Evolutionary conservation across 2,329 filamentous ascomycete species (phyloP), one percentile per base, ranked within the genome.

Genomic region (Tolypocladium tundrense): DNA sequence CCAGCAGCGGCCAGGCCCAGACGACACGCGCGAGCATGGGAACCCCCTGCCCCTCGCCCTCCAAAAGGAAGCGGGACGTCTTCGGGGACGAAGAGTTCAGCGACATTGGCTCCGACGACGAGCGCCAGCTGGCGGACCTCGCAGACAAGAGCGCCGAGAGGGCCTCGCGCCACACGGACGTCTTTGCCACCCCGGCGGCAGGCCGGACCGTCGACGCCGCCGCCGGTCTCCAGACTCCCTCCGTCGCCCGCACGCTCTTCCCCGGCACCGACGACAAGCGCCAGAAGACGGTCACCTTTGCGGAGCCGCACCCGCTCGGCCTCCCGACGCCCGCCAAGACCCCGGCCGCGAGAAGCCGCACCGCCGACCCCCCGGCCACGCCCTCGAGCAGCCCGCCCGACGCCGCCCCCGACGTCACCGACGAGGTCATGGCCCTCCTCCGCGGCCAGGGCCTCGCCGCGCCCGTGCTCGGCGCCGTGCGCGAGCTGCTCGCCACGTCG

Each of bases 401-500:
- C 13, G 57, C 60, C 6, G 54, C 56, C 27, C 67, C 68, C 59
- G 71, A 76, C 42, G 67, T 81, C 55, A 75, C 74, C 1, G 66
- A 72, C 4, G 74, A 82, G 54, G 73, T 86, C 45, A 74, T 85
- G 69, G 62, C 65, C 1, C 65, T 86, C 6, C 74, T 87, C 1
- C 69, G 69, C 16, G 71, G 69, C 48, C 72, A 78, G 57, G 65
- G 70, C 10, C 61, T 85, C 19, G 70, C 21, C 21, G 74, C 27
- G 65, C 59, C 65, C 0, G 71, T 74, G 1, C 69, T 75, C 5
- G 59, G 63, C 2, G 70, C 67, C 27, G 68, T 87, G 2, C 68
- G 70, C 0, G 59, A 62, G 31, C 63, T 82, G 9, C 73, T 90
- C 39, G 75, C 78, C 41, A 79, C 73, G 51, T 78, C 88, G 62